phyloP scores from a whole-genome alignment of 1,284 basidiomycete genomes.

The Malassezia pachydermatis region DNA sequence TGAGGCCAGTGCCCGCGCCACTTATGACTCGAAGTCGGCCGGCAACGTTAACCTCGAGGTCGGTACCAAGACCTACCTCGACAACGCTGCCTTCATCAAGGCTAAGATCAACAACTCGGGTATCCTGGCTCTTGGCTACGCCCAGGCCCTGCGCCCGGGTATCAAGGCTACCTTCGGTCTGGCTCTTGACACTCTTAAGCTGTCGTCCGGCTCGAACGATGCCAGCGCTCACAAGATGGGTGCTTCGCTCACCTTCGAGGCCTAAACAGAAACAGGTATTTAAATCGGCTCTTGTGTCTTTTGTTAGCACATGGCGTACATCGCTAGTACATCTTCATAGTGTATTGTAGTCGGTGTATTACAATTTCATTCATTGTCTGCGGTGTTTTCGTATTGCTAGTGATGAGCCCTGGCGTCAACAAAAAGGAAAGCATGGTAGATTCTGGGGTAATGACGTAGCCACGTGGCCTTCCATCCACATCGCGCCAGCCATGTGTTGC shows the following conservation, averaged over 20 bases:
- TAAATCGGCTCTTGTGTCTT: too few relatives aligned
- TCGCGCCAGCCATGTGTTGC: too few relatives aligned
- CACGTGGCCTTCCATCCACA: too few relatives aligned
- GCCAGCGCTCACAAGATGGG: constrained; percentile 55
- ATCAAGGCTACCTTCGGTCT: constrained; percentile 82
- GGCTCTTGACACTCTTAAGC: constrained; percentile 47
- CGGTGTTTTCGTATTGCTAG: not conserved
- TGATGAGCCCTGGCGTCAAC: too few relatives aligned
- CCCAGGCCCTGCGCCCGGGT: constrained; percentile 57
- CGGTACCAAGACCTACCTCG: constrained; percentile 79
- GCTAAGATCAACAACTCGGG: constrained; percentile 92
- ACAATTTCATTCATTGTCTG: not conserved
- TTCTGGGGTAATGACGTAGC: too few relatives aligned
- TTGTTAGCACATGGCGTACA: too few relatives aligned
- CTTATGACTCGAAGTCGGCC: constrained; percentile 81
- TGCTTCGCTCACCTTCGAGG: constrained; percentile 54
- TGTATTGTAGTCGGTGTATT: not conserved
- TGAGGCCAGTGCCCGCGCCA: constrained; percentile 79
- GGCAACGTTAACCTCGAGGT: constrained; percentile 87
- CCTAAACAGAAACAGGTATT: constrained; percentile 30
- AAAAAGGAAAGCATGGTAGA: too few relatives aligned
- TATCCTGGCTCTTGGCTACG: constrained; percentile 44
- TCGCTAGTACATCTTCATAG: too few relatives aligned
- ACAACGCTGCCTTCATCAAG: constrained; percentile 84
- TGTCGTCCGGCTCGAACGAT: constrained; percentile 32